Evolutionary conservation across 257 asterid species (phyloP).

Genomic region (Solanum appendiculatum): DNA sequence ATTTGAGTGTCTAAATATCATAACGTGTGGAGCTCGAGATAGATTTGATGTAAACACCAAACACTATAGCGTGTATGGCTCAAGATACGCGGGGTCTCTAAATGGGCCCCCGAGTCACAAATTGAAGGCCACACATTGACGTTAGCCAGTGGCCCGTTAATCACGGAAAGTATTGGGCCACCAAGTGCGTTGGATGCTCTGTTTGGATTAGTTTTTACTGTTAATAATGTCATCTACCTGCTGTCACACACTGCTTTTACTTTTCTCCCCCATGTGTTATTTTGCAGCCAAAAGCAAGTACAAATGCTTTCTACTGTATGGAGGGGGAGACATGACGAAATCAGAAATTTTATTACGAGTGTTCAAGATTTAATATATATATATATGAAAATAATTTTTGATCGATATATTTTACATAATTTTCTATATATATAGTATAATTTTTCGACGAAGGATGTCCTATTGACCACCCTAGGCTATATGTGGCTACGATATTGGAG

Average conservation of each 20-base stretch:
- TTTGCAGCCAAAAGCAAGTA: background rate
- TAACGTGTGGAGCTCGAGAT: background rate
- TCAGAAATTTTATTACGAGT: too few species aligned
- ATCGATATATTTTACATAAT: too few species aligned
- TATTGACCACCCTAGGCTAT: too few species aligned
- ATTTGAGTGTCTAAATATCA: background rate
- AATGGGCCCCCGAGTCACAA: background rate
- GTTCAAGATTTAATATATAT: too few species aligned
- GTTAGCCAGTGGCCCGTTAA: background rate
- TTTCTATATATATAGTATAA: too few species aligned
- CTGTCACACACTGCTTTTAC: background rate
- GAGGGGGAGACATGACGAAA: too few species aligned
- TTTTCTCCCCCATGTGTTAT: background rate
- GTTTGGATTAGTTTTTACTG: background rate
- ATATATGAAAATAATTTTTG: too few species aligned
- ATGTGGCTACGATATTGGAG: too few species aligned
- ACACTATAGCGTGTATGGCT: too few species aligned
- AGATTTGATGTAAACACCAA: background rate
- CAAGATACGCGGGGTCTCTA: background rate
- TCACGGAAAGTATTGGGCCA: background rate
- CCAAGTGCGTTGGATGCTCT: background rate
- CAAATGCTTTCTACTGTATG: background rate
- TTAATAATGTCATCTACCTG: background rate
- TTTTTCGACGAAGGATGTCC: too few species aligned
- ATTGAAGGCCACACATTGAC: background rate